phyloP scores from a whole-genome alignment of 1,284 basidiomycete genomes.

The Taiwanofungus camphoratus region DNA sequence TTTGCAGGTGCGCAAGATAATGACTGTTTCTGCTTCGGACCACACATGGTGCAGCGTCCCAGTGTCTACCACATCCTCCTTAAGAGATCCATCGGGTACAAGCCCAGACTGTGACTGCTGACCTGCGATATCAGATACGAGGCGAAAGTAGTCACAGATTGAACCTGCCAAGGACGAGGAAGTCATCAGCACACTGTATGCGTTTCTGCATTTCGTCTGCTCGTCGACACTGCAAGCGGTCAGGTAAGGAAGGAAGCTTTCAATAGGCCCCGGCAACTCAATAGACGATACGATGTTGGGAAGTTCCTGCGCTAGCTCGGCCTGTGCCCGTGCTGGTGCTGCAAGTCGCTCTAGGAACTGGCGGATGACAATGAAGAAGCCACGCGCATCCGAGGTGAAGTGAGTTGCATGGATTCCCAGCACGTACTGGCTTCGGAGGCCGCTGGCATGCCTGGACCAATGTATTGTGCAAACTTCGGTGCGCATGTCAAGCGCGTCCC shows the following conservation, averaged over 20 bases:
- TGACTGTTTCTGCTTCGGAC: not conserved
- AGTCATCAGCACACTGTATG: too few species aligned
- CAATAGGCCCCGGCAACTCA: not conserved
- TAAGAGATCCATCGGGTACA: conserved; percentile 2
- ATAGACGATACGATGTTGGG: not conserved
- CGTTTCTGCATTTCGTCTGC: too few species aligned
- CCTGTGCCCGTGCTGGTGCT: not conserved
- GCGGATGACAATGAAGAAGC: conserved; percentile 1
- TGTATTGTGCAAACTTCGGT: too few species aligned
- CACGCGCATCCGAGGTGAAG: conserved; percentile 1
- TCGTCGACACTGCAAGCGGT: too few species aligned
- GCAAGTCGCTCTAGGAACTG: conserved; percentile 1
- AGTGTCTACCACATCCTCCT: not conserved
- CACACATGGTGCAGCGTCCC: conserved; percentile 1
- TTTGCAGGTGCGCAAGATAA: conserved; percentile 1
- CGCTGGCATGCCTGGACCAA: too few species aligned
- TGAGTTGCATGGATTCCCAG: conserved; percentile 2
- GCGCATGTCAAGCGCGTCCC: too few species aligned
- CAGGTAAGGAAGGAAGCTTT: conserved; percentile 1
- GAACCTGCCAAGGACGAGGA: too few species aligned
- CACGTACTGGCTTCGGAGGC: too few species aligned
- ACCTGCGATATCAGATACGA: not conserved
- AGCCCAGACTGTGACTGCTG: not conserved
- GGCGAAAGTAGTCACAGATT: too few species aligned
- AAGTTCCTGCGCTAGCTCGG: not conserved